Evolutionary conservation across 78 protist species (phyloP).

Genomic region (Dictyostelium citrinum): DNA sequence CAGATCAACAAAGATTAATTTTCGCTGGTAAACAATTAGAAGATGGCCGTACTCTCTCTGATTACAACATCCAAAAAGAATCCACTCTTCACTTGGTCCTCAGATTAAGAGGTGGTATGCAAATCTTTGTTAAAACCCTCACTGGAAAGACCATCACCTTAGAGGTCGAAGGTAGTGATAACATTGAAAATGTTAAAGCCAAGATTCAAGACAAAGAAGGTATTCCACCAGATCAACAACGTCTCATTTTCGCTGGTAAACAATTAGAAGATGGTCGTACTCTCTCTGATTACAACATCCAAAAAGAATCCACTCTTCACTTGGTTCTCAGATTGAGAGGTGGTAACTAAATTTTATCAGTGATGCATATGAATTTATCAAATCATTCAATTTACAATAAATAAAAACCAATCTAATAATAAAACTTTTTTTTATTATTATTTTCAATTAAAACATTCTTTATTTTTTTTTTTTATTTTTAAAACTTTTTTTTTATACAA

Average conservation of each 20-base stretch:
- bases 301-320: slow-evolving; percentile 92
- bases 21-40: slow-evolving; percentile 99
- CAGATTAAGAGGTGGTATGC: slow-evolving; percentile 63
- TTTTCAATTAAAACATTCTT: background rate
- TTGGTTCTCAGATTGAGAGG: slow-evolving; percentile 89
- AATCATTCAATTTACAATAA: too few species aligned
- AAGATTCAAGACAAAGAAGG: slow-evolving; percentile 99
- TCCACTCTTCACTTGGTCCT: slow-evolving; percentile 89
- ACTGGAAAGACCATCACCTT: slow-evolving; percentile 99
- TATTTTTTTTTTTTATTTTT: background rate
- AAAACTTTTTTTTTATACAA: background rate
- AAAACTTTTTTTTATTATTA: background rate
- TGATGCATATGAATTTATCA: background rate
- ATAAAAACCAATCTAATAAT: background rate
- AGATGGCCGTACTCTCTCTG: slow-evolving; percentile 96
- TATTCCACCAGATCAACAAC: slow-evolving; percentile 98
- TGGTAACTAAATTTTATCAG: background rate
- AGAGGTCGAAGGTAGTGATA: slow-evolving; percentile 95
- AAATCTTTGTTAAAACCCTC: slow-evolving; percentile 96
- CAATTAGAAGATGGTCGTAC: slow-evolving; percentile 97
- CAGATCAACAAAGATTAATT: slow-evolving; percentile 98
- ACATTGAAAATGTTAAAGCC: slow-evolving; percentile 96
- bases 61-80: slow-evolving; percentile 98
- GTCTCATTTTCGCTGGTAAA: slow-evolving; percentile 98
- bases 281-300: slow-evolving; percentile 93